Percentiles rank a stretch among this genome's conserved stretches.
Conservation (phyloP, 192 early-diverging fungal genomes). For the Backusella psychrophila region DNA sequence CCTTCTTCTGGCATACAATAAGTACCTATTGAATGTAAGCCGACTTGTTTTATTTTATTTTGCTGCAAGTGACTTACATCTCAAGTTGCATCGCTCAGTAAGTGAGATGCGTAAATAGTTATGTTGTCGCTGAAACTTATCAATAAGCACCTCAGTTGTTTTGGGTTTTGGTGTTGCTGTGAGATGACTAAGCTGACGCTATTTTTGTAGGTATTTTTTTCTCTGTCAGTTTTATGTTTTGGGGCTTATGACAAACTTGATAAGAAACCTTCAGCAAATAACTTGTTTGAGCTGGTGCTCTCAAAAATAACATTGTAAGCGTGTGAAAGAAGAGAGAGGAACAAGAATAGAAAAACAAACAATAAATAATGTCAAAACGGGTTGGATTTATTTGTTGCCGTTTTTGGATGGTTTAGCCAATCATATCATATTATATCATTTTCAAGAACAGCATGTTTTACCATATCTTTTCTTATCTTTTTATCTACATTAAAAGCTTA, state of each 20-base stretch:
- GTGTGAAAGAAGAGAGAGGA: not conserved
- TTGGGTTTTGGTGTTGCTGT: not conserved
- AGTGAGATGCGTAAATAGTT: conserved; percentile 93
- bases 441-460: too few species aligned
- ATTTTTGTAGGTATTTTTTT: not conserved
- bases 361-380: not conserved
- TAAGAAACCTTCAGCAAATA: not conserved
- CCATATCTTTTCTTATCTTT: too few species aligned
- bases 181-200: not conserved
- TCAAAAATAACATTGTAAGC: not conserved
- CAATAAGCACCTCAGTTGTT: not conserved
- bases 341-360: not conserved
- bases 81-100: conserved; percentile 93
- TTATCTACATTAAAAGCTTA: too few species aligned
- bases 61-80: conserved; percentile 56
- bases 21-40: conserved; percentile 50
- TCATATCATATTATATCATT: too few species aligned
- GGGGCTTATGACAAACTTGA: not conserved
- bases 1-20: conserved; percentile 98
- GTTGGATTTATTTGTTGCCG: not conserved
- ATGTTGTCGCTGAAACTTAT: conserved; percentile 69
- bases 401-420: not conserved
- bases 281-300: not conserved
- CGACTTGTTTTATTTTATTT: not conserved
- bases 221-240: not conserved